These are phyloP conservation scores for Geranium incanum DNA, from an alignment of 441 rosid genomes.

Conservation along the genomic window DNA sequence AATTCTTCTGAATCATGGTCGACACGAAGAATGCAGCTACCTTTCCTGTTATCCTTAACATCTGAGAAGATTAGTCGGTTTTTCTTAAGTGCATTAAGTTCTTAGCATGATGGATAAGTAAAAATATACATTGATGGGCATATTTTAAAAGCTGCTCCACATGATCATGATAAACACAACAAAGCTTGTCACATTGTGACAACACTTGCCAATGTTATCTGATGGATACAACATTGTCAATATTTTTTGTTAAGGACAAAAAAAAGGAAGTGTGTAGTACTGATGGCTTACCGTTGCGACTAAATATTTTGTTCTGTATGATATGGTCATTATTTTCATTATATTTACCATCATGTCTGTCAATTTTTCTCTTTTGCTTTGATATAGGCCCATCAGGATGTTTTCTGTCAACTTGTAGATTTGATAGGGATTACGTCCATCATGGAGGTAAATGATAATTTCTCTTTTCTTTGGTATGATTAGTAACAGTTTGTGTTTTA, in stretches of 20 bases:
- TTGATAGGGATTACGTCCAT: slow-evolving; percentile 93
- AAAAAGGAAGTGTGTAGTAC: not conserved
- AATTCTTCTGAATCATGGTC: not conserved
- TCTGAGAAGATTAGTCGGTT: not conserved
- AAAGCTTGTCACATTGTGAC: not conserved
- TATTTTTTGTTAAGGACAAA: too few relatives aligned
- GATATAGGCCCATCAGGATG: slow-evolving; percentile 71
- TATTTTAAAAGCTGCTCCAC: not conserved
- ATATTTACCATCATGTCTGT: not conserved
- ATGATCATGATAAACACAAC: not conserved
- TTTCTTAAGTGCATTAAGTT: not conserved
- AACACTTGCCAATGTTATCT: not conserved
- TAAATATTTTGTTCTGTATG: not conserved
- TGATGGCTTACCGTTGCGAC: too few relatives aligned
- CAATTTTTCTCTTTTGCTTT: not conserved
- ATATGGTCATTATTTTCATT: not conserved
- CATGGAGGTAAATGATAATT: slow-evolving; percentile 64
- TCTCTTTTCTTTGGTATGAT: slow-evolving; percentile 12
- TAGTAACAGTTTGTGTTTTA: slow-evolving; percentile 12
- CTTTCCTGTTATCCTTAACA: not conserved
- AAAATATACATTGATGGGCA: not conserved
- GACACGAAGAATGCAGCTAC: not conserved
- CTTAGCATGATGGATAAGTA: not conserved
- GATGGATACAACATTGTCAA: not conserved
- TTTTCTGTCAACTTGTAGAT: slow-evolving; percentile 71